A percentile compares a stretch with the other conserved stretches of the same genome.
phyloP scores from a whole-genome alignment of 2,329 filamentous ascomycete species.

The Botrytis galanthina region DNA sequence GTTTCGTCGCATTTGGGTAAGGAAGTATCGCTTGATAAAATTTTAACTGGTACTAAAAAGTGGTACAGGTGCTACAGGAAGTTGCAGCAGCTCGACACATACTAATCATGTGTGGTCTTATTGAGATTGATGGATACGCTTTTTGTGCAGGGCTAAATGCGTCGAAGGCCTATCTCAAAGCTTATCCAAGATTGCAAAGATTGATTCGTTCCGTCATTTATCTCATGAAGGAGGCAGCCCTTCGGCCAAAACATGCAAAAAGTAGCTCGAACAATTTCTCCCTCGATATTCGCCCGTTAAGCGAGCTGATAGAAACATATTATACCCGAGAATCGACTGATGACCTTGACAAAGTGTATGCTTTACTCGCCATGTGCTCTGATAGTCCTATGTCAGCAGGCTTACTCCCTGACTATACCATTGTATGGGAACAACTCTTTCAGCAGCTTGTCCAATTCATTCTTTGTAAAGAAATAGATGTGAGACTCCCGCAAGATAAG shows the following conservation, averaged over 20 bases:
- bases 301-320: neutral
- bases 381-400: neutral
- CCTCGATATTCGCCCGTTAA: neutral
- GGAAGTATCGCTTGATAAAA: too few relatives aligned
- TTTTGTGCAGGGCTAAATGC: neutral
- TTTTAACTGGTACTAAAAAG: neutral
- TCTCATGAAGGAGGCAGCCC: neutral
- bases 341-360: neutral
- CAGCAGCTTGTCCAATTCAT: neutral
- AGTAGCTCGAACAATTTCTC: neutral
- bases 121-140: neutral
- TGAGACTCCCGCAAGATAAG: neutral
- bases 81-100: neutral
- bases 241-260: neutral
- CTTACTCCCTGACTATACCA: neutral
- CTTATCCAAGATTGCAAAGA: neutral
- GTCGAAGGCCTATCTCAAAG: neutral
- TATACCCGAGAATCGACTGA: neutral
- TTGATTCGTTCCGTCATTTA: neutral
- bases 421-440: neutral
- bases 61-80: neutral
- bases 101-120: neutral
- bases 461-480: neutral
- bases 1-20: neutral
- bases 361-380: slow-evolving; percentile 1